A percentile compares a stretch with the other conserved stretches of the same genome.
Conservation (phyloP, 1,284 basidiomycete genomes). For the Amylostereum areolatum region DNA sequence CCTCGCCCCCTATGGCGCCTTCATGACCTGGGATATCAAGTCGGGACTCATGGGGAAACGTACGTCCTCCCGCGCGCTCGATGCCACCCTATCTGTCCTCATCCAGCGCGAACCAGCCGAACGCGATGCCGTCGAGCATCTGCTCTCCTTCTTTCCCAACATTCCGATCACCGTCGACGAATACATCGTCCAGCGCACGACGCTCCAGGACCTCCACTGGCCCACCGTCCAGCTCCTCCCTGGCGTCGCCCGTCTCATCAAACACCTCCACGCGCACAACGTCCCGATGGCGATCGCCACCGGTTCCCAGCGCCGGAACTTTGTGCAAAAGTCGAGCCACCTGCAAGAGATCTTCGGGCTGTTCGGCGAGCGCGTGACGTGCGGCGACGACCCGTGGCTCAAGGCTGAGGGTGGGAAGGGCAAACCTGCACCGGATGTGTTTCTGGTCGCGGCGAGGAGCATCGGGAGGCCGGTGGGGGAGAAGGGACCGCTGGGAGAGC, state of each 20-base stretch:
- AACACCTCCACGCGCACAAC: slow-evolving; percentile 56
- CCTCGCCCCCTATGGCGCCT: slow-evolving; percentile 61
- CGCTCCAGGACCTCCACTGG: slow-evolving; percentile 58
- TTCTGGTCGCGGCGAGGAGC: slow-evolving; percentile 58
- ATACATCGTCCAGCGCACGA: slow-evolving; percentile 51
- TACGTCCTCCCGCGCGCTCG: slow-evolving; percentile 28
- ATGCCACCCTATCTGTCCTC: not conserved
- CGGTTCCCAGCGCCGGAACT: slow-evolving; percentile 59
- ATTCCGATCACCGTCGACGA: slow-evolving; percentile 54
- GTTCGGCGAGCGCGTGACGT: slow-evolving; percentile 60
- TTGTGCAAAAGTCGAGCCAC: slow-evolving; percentile 57
- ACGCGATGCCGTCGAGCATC: slow-evolving; percentile 51
- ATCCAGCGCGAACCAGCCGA: slow-evolving; percentile 45
- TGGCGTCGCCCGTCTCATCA: slow-evolving; percentile 57
- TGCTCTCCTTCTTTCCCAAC: slow-evolving; percentile 70
- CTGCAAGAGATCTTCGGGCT: slow-evolving; percentile 48
- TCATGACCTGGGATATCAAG: slow-evolving; percentile 83
- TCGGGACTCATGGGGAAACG: slow-evolving; percentile 80
- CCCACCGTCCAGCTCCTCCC: slow-evolving; percentile 62
- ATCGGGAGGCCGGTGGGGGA: slow-evolving; percentile 52
- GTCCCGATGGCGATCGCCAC: slow-evolving; percentile 77
- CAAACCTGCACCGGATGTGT: slow-evolving; percentile 75
- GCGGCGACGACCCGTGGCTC: slow-evolving; percentile 54
- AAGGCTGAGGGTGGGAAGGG: slow-evolving; percentile 28
- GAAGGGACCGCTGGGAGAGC: slow-evolving; percentile 23